A percentile compares a stretch with the other conserved stretches of the same genome.
Conservation (phyloP, 805 yeast species). For the Pichia manshurica region DNA sequence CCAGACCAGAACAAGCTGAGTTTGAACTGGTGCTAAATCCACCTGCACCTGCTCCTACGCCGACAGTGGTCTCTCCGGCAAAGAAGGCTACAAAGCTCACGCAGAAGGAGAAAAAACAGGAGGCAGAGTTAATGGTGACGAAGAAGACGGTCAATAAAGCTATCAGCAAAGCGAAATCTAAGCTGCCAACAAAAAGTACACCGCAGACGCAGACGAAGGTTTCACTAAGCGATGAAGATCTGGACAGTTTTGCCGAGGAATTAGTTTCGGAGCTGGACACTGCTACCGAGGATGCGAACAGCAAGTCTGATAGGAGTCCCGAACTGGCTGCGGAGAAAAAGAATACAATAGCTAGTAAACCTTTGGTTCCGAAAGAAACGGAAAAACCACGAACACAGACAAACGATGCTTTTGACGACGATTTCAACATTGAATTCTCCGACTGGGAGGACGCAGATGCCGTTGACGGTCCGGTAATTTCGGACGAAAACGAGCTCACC, state of each 20-base stretch:
- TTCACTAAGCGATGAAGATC: conserved; percentile 18
- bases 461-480: conserved; percentile 3
- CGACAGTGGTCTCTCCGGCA: neutral
- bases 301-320: neutral
- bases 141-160: neutral
- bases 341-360: too few relatives aligned
- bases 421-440: conserved; percentile 20
- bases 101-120: neutral
- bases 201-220: too few relatives aligned
- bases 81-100: too few relatives aligned
- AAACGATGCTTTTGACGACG: conserved; percentile 18
- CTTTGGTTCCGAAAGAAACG: neutral
- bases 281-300: conserved; percentile 4
- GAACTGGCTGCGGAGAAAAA: neutral
- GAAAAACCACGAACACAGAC: too few relatives aligned
- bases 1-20: conserved; percentile 13
- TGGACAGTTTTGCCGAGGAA: conserved; percentile 22
- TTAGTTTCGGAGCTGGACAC: conserved; percentile 21
- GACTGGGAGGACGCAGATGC: conserved; percentile 27
- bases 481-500: conserved; percentile 3
- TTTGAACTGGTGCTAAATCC: conserved; percentile 3
- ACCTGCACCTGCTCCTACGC: neutral
- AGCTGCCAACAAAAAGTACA: neutral
- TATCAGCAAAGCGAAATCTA: neutral
- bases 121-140: neutral